Evolutionary conservation across 176 grass and related monocot genomes (phyloP), one percentile per base, ranked within the genome.

Genomic region (Oryza longistaminata): DNA sequence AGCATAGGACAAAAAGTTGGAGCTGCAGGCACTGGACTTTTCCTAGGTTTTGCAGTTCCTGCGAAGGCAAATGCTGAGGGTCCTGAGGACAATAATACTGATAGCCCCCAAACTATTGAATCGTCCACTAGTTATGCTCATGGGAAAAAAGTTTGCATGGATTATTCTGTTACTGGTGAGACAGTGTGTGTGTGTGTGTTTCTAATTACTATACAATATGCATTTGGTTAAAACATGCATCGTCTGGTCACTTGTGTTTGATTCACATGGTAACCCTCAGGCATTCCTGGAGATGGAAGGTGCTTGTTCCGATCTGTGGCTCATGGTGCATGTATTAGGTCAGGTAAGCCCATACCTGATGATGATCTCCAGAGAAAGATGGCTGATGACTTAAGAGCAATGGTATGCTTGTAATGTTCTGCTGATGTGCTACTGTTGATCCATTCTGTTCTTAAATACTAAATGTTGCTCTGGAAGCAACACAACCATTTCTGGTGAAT

Each of bases 81-180:
- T 80, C 88, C 75, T 33, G 55, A 77, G 58, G 86, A 83, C 46
- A 82, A 88, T 58, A 82, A 48, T 48, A 70, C 39, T 26, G 82
- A 66, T 44, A 88, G 43, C 64, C 65, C 64, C 6, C 71, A 85
- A 67, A 17, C 50, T 37, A 68, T 11, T 11, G 68, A 79, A 60
- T 75, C 86, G 80, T 65, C 86, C 35, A 10, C 31, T 25, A 87
- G 19, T 53, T 82, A 26, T 49, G 76, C 90, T 90, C 82, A 92
- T 86, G 90, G 93, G 9, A 95, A 95, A 88, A 88, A 86, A 68
- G 78, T 95, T 75, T 66, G 90, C 80, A 90, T 70, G 35, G 85
- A 92, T 58, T 95, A 95, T 88, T 90, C 93, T 50, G 77, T 95
- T 46, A 95, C 86, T 58, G 90, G 90, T 95, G 88, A 71, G 82